These are phyloP conservation scores for peach (Prunus persica) DNA, from an alignment of 306 rosid species.

Conservation along the genomic window Prunus_persica_NCBIv2 NC_034013.1:15013001-15013500, in stretches of 20 bases:
- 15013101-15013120: not conserved
- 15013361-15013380: not conserved
- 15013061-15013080: not conserved
- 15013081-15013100: not conserved
- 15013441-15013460: not conserved
- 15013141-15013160: not conserved
- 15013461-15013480: not conserved
- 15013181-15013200: not conserved
- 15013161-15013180: not conserved
- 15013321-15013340: not conserved
- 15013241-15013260: not conserved
- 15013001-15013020: constrained; percentile 11
- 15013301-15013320: not conserved
- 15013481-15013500: no score
- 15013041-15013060: not conserved
- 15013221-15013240: not conserved
- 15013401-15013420: not conserved
- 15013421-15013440: not conserved
- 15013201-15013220: not conserved
- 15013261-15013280: not conserved
- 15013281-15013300: not conserved
- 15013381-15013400: not conserved
- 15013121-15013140: not conserved
- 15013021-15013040: not conserved
- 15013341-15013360: no score